Evolutionary conservation across 257 asterid genomes (phyloP), one percentile per base, ranked within the genome.

Genomic region (Paraleonurus japonicus): DNA sequence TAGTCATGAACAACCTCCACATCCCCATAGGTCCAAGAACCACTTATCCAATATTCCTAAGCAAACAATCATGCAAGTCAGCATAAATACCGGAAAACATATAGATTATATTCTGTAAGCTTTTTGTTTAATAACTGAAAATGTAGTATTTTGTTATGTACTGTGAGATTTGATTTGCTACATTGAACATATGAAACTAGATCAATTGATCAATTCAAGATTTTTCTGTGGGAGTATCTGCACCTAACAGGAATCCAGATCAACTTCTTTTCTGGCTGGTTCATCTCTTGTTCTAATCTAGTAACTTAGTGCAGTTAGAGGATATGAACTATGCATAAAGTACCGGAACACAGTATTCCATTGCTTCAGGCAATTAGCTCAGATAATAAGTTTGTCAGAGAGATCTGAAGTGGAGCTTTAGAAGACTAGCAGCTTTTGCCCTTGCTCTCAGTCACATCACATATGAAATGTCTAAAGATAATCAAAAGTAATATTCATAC

Each of bases 341-440:
- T 55, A 64, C 55, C 20, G 19, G 69, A 57, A 28, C 43, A 24
- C 2, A 54, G 32, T 23, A 50, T 26, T 41, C 37, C 10, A 63
- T 61, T 43, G 66, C 55, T 64, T 45, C 47, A 71, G 65, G 28
- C 73, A 81, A 26, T 41, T 39, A 69, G 60, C 63, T 70, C 67
- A 60, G 33, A 74, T 47, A 50, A 37, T 50, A 32, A 70, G 26
- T 32, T 65, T 60, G 47, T 28, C 16, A 32, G 65, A 28, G 54
- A 65, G 59, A 66, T 59, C 32, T 57, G 43, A 12, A 3, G 15
- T 19, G 74, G 74, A 19, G 54, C 72, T 24, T 30, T 23, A 32
- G 58, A 62, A 51, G 61, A 67, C 67, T 67, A 45, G 62, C 57
- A 69, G 32, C 48, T 43, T 43, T 43, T 43, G 51, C 19, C 51